These are phyloP conservation scores for Lactarius tabidus DNA, from an alignment of 768 basidiomycete species.

Conservation along the genomic window DNA sequence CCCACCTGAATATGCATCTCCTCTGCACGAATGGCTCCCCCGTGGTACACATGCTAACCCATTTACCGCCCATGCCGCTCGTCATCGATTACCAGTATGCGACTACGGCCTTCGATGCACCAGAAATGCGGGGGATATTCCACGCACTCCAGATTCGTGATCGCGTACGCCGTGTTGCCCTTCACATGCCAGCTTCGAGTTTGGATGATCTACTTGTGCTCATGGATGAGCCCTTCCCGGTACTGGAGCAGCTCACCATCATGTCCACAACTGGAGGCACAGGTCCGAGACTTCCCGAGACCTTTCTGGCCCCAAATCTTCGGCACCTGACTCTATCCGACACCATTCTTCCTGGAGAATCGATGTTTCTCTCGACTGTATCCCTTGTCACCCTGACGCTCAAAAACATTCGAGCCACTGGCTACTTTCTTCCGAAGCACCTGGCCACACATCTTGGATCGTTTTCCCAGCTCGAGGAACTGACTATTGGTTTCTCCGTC, in stretches of 20 bases:
- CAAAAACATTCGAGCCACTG: background rate
- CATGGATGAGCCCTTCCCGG: background rate
- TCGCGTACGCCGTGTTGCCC: background rate
- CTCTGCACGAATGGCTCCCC: background rate
- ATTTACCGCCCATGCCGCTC: slow-evolving; percentile 3
- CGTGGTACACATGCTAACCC: background rate
- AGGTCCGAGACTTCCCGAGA: background rate
- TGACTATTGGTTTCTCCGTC: slow-evolving; percentile 7
- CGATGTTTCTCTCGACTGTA: background rate
- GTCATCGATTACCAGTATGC: background rate
- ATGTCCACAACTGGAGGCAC: background rate
- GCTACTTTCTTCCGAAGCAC: background rate
- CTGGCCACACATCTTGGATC: background rate
- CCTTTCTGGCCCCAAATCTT: background rate
- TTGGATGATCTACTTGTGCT: background rate
- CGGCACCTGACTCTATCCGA: background rate
- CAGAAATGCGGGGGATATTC: background rate
- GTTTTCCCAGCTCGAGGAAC: slow-evolving; percentile 5
- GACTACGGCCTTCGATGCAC: too few relatives aligned
- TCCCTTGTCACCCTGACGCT: background rate
- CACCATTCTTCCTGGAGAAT: background rate
- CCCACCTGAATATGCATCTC: background rate
- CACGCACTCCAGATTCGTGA: background rate
- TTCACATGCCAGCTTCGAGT: background rate
- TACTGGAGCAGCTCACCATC: background rate